Evolutionary conservation across 1,139 yeast genomes (phyloP).

Genomic region (Sugiyamaella grinbergsii): DNA sequence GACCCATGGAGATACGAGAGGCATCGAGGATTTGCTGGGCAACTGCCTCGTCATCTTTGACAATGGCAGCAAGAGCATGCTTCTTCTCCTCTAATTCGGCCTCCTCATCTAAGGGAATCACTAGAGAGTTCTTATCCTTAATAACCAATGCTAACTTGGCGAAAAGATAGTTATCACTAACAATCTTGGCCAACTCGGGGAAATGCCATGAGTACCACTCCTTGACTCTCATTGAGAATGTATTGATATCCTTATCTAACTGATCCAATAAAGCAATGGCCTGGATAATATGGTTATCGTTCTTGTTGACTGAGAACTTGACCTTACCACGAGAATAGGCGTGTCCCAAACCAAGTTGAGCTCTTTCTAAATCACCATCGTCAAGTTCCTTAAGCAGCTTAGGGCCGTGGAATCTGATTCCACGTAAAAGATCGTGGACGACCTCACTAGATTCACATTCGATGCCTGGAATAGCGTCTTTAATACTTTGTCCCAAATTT

Average conservation of each 20-base stretch:
- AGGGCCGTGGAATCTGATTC: constrained; percentile 86
- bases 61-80: constrained; percentile 85
- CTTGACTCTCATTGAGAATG: constrained; percentile 97
- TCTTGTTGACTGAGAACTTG: constrained; percentile 97
- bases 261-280: constrained; percentile 97
- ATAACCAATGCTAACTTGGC: constrained; percentile 82
- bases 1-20: constrained; percentile 98
- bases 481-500: constrained; percentile 94
- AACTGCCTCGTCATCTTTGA: constrained; percentile 90
- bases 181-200: constrained; percentile 96
- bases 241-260: constrained; percentile 94
- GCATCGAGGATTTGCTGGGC: constrained; percentile 91
- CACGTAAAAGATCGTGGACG: constrained; percentile 93
- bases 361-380: constrained; percentile 95
- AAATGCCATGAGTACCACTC: constrained; percentile 99
- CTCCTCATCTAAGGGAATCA: constrained; percentile 54
- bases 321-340: constrained; percentile 99
- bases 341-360: constrained; percentile 98
- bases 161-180: constrained; percentile 85
- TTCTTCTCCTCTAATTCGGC: constrained; percentile 76
- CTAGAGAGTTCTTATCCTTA: constrained; percentile 81
- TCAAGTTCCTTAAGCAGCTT: constrained; percentile 90
- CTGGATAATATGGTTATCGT: constrained; percentile 97
- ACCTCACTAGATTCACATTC: constrained; percentile 91
- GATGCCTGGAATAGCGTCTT: constrained; percentile 82